These are phyloP conservation scores for Penicillium diatomitis DNA, from an alignment of 495 filamentous ascomycete species.

Conservation along the genomic window DNA sequence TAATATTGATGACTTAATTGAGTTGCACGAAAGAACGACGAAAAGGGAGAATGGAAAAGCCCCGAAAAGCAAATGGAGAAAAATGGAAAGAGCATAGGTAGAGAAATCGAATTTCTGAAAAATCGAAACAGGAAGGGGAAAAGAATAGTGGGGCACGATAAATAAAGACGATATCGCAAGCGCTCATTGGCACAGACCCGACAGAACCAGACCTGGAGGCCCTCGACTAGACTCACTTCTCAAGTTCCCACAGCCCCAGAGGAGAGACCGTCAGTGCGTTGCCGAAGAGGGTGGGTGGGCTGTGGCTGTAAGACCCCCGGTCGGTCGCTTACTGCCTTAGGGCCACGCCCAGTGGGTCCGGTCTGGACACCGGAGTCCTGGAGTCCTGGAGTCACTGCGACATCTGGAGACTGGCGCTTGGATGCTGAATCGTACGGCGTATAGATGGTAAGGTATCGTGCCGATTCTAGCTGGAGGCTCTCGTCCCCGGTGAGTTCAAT, in stretches of 20 bases:
- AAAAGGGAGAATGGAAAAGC: too few relatives aligned
- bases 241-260: too few relatives aligned
- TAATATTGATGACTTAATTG: slow-evolving; percentile 1
- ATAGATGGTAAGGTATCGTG: neutral
- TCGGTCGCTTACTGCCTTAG: slow-evolving; percentile 1
- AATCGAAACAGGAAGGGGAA: neutral
- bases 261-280: slow-evolving; percentile 13
- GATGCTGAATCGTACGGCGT: neutral
- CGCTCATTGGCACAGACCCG: slow-evolving; percentile 7
- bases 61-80: neutral
- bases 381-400: neutral
- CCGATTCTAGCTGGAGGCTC: too few relatives aligned
- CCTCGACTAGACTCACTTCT: slow-evolving; percentile 1
- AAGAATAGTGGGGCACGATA: slow-evolving; percentile 16
- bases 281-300: slow-evolving; percentile 4
- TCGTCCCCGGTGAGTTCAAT: too few relatives aligned
- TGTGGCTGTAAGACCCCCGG: neutral
- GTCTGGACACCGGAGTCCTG: neutral
- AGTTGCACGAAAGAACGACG: neutral
- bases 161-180: slow-evolving; percentile 15
- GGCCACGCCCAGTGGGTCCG: slow-evolving; percentile 12
- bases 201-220: slow-evolving; percentile 4
- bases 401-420: neutral
- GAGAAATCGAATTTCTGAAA: neutral
- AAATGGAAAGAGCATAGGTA: slow-evolving; percentile 9